phyloP scores from a whole-genome alignment of 2,329 filamentous ascomycete genomes.

The Stagonosporopsis chrysanthemi region DNA sequence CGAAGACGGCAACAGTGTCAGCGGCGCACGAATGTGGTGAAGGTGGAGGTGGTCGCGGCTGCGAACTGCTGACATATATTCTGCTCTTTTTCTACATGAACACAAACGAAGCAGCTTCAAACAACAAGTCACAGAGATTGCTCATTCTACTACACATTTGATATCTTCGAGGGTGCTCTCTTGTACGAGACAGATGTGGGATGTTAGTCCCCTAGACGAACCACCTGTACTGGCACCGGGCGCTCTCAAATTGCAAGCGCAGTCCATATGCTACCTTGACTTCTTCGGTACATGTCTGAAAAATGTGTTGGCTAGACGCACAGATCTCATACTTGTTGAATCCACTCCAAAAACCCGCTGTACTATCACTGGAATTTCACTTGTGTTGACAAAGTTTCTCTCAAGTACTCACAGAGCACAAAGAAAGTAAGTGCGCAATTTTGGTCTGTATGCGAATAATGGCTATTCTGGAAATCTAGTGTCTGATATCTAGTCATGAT shows the following conservation, averaged over 20 bases:
- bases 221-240: neutral
- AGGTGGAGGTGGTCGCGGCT: neutral
- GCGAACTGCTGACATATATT: neutral
- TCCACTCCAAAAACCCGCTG: too few species aligned
- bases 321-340: too few species aligned
- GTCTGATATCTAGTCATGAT: neutral
- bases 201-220: neutral
- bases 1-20: too few species aligned
- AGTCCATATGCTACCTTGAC: too few species aligned
- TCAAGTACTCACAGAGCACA: neutral
- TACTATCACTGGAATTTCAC: too few species aligned
- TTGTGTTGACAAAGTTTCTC: too few species aligned
- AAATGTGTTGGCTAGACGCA: too few species aligned
- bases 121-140: too few species aligned
- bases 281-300: too few species aligned
- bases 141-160: too few species aligned
- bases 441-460: neutral
- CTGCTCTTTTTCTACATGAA: neutral
- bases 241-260: neutral
- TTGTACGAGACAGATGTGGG: too few species aligned
- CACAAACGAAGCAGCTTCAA: neutral
- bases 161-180: too few species aligned
- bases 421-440: neutral
- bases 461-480: neutral
- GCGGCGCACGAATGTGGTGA: neutral